Percentiles rank a stretch among this genome's conserved stretches.
These are phyloP conservation scores for Ceratobasidium sp. DNA, from an alignment of 1,284 basidiomycete species.

Conservation along the genomic window DNA sequence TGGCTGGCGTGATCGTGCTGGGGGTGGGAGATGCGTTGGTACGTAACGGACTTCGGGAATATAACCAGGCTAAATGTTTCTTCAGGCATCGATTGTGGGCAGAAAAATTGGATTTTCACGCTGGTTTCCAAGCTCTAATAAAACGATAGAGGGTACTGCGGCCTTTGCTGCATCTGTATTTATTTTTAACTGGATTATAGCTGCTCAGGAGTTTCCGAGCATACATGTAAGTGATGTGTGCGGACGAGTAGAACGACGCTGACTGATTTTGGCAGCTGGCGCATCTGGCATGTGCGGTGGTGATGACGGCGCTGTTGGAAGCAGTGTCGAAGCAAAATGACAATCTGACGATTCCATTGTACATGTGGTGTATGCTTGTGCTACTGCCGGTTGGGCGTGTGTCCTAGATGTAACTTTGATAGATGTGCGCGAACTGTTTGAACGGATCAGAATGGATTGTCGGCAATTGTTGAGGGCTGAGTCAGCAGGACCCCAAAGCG, in stretches of 20 bases:
- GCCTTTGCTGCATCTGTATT: constrained; percentile 86
- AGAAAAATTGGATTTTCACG: constrained; percentile 81
- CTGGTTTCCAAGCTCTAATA: constrained; percentile 87
- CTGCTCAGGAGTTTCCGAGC: constrained; percentile 68
- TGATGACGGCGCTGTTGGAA: constrained; percentile 80
- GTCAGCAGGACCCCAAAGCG: constrained; percentile 27
- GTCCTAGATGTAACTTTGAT: neutral
- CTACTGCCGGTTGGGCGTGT: constrained; percentile 37
- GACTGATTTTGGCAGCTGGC: neutral
- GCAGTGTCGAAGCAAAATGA: constrained; percentile 94
- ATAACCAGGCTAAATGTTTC: neutral
- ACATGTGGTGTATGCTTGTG: constrained; percentile 74
- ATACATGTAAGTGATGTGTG: constrained; percentile 47
- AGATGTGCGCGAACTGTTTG: neutral
- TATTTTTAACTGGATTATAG: constrained; percentile 74
- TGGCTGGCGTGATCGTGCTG: constrained; percentile 90
- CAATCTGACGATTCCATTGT: constrained; percentile 90
- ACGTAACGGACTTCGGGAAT: constrained; percentile 54
- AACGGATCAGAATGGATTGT: constrained; percentile 27
- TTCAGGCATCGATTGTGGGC: constrained; percentile 90
- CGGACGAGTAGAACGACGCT: neutral
- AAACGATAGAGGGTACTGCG: constrained; percentile 91
- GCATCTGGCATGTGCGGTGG: constrained; percentile 61
- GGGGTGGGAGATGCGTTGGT: constrained; percentile 96
- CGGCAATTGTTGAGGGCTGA: constrained; percentile 27